Base-by-base conservation (phyloP, 2,329 filamentous ascomycete genomes). In the Ceratocystis ficicola region DNA sequence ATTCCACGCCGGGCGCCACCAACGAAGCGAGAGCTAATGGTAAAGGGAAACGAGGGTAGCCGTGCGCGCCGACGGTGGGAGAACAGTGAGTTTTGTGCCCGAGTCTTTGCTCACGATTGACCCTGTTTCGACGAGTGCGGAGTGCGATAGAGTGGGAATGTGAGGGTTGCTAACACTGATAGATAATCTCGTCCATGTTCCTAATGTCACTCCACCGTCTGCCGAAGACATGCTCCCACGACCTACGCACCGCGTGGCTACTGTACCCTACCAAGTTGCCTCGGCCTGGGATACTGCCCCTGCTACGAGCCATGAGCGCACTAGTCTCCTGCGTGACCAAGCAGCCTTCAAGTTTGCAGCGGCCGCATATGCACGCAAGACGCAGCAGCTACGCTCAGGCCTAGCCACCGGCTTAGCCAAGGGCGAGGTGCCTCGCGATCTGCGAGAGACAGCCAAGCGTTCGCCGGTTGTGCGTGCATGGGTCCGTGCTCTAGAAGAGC, bases 1-100 rank as follows among this genome's bases (percentile, higher is more conserved):
- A 74, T 75, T 66, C 78, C 74, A 68, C 77, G 73, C 68, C 79
- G 77, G 65, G 81, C 76, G 65, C 78, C 73, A 0, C 80, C 80
- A 20, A 75, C 76, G 41, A 77, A 83, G 63, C 85, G 92, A 20
- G 90, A 96, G 70, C 83, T 86, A 1, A 73, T 95, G 64, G 79
- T 94, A 41, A 95, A 91, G 77, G 93, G 93, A 66, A 95, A 95
- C 70, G 91, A 96, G 75, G 93, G 93, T 44, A 93, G 85, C 71
- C 83, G 93, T 44, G 86, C 93, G 72, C 82, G 93, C 62, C 86
- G 93, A 71, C 83, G 93, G 66, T 97, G 92, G 91, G 94, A 99
- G 79, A 99, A 97, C 75, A 89, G 90, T 95, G 81, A 70, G 76
- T 72, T 41, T 12, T 20, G 25, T 28, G n/a, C n/a, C 22, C 12